Percentiles rank a stretch among this genome's conserved stretches.
These are phyloP conservation scores for Penicillium sp. DNA, from an alignment of 2,329 filamentous ascomycete species.

Conservation along the genomic window DNA sequence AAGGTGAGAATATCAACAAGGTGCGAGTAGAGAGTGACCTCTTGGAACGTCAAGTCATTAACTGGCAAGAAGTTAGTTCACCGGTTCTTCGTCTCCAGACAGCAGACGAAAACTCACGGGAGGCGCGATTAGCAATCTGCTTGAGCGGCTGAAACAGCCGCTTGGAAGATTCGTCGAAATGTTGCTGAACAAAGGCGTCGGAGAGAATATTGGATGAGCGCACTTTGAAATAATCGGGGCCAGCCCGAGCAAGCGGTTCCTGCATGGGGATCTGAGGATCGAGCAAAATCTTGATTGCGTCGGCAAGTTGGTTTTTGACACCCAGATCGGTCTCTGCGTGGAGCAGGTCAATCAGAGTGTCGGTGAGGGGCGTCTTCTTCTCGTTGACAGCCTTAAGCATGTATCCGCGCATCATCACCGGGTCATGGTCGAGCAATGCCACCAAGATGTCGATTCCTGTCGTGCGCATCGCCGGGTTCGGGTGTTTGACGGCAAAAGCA, in stretches of 20 bases:
- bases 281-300: conserved; percentile 91
- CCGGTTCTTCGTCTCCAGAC: neutral
- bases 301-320: conserved; percentile 92
- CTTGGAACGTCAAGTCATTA: conserved; percentile 76
- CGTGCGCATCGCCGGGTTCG: conserved; percentile 82
- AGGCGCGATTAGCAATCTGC: conserved; percentile 71
- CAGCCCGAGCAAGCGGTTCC: conserved; percentile 64
- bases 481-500: conserved; percentile 85
- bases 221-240: conserved; percentile 72
- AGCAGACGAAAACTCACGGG: conserved; percentile 49
- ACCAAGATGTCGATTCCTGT: conserved; percentile 94
- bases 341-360: conserved; percentile 89
- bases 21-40: conserved; percentile 89
- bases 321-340: conserved; percentile 91
- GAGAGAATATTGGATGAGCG: conserved; percentile 74
- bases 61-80: conserved; percentile 50
- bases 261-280: conserved; percentile 71
- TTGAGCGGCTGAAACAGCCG: conserved; percentile 87
- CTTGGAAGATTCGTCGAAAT: conserved; percentile 86
- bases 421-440: conserved; percentile 93
- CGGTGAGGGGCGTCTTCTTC: conserved; percentile 82
- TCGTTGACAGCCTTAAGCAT: conserved; percentile 92
- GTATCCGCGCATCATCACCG: conserved; percentile 89
- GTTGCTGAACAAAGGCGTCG: conserved; percentile 82
- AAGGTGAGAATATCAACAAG: conserved; percentile 92